A percentile compares a stretch with the other conserved stretches of the same genome.
Evolutionary conservation across 148 eudicot genomes (phyloP).

Genomic region (Dianthus caryophyllus): DNA sequence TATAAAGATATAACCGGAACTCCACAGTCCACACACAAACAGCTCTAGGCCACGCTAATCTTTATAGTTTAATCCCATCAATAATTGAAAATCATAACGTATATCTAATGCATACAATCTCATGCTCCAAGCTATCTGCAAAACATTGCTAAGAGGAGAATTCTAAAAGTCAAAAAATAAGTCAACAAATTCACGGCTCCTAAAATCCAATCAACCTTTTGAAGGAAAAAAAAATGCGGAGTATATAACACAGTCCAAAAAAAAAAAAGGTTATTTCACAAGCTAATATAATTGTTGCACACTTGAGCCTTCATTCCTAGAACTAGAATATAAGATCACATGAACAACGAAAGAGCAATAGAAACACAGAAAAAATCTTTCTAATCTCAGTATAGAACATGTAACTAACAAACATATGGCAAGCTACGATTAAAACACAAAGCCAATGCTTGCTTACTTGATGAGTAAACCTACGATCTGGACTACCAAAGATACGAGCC

Average conservation of each 20-base stretch:
- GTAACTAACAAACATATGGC: not conserved
- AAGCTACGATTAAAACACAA: not conserved
- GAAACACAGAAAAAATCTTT: not conserved
- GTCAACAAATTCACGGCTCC: not conserved
- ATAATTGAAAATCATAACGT: too few species aligned
- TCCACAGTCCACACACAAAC: not conserved
- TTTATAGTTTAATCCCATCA: too few species aligned
- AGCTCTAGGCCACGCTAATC: not conserved
- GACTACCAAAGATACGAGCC: slow-evolving; percentile 97
- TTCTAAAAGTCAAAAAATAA: too few species aligned
- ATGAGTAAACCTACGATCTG: slow-evolving; percentile 89
- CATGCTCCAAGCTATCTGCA: too few species aligned
- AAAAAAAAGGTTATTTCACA: not conserved
- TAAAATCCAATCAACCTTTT: not conserved
- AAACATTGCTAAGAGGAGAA: too few species aligned
- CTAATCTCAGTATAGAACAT: not conserved
- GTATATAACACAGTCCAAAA: not conserved
- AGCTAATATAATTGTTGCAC: not conserved
- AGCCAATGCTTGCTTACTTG: slow-evolving; percentile 47
- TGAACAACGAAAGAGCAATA: not conserved
- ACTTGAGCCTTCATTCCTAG: not conserved
- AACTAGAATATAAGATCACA: not conserved
- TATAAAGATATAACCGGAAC: not conserved
- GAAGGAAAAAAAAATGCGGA: not conserved
- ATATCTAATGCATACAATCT: too few species aligned